A percentile compares a stretch with the other conserved stretches of the same genome.
These are phyloP conservation scores for Solanum sitiens DNA, from an alignment of 257 asterid genomes.

Conservation along the genomic window DNA sequence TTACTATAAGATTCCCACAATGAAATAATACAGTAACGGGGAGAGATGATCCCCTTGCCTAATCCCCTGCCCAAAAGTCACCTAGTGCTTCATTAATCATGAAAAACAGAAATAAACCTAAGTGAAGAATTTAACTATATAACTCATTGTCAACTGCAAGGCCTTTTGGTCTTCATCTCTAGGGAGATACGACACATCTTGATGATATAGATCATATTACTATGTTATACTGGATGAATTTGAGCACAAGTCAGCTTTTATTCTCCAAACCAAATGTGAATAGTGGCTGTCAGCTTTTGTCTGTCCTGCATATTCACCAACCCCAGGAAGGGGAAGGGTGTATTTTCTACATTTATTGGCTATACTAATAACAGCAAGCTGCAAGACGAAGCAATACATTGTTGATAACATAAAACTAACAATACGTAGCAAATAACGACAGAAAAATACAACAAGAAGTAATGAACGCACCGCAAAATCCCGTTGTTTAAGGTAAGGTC, in stretches of 20 bases:
- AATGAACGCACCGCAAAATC: conserved; percentile 58
- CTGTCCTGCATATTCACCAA: not conserved
- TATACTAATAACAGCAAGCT: not conserved
- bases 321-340: not conserved
- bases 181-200: not conserved
- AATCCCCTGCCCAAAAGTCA: not conserved
- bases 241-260: not conserved
- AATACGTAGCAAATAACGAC: not conserved
- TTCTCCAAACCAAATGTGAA: not conserved
- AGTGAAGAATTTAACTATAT: not conserved
- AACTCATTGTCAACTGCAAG: not conserved
- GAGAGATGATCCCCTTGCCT: not conserved
- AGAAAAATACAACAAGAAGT: not conserved
- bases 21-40: not conserved
- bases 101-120: not conserved
- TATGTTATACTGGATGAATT: not conserved
- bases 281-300: not conserved
- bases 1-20: not conserved
- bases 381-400: not conserved
- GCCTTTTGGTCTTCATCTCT: not conserved
- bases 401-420: not conserved
- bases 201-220: not conserved
- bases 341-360: not conserved
- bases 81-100: not conserved
- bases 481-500: conserved; percentile 82